Conservation (phyloP, 768 basidiomycete genomes). For the Tulasnella sp. region DNA sequence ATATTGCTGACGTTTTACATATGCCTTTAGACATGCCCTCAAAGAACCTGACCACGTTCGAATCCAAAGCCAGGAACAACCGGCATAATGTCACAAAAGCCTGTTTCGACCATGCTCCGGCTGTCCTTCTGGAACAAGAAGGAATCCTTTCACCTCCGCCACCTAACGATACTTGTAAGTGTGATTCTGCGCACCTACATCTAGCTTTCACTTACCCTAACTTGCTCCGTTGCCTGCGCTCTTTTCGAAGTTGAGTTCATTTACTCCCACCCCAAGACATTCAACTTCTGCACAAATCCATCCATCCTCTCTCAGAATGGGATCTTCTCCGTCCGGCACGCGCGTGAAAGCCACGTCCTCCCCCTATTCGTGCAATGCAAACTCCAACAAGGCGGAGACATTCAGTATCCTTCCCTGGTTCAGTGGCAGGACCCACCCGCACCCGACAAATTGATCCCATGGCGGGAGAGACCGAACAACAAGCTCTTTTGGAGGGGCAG, state of each 20-base stretch:
- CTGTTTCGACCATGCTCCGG: slow-evolving; percentile 25
- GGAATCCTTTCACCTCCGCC: neutral
- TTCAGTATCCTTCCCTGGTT: slow-evolving; percentile 13
- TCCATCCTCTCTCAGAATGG: slow-evolving; percentile 15
- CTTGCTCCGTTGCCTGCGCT: neutral
- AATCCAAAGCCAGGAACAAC: slow-evolving; percentile 12
- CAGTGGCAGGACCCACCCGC: slow-evolving; percentile 2
- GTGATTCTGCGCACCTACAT: neutral
- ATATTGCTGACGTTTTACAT: neutral
- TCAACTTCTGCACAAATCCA: slow-evolving; percentile 16
- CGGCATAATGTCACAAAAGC: neutral
- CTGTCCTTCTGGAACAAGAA: slow-evolving; percentile 11
- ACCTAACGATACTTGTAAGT: neutral
- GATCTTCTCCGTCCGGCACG: slow-evolving; percentile 14
- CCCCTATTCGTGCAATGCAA: slow-evolving; percentile 32
- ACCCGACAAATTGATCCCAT: slow-evolving; percentile 10
- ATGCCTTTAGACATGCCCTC: slow-evolving; percentile 22
- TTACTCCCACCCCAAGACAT: neutral
- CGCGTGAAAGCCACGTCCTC: neutral
- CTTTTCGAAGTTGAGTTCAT: slow-evolving; percentile 5
- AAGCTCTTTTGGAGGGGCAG: slow-evolving; percentile 22
- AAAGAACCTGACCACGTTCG: slow-evolving; percentile 22
- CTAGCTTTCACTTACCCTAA: neutral
- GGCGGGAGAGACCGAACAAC: neutral
- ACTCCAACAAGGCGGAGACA: slow-evolving; percentile 24